phyloP scores from a whole-genome alignment of 2,329 filamentous ascomycete genomes.

The Boeremia lycopersici region DNA sequence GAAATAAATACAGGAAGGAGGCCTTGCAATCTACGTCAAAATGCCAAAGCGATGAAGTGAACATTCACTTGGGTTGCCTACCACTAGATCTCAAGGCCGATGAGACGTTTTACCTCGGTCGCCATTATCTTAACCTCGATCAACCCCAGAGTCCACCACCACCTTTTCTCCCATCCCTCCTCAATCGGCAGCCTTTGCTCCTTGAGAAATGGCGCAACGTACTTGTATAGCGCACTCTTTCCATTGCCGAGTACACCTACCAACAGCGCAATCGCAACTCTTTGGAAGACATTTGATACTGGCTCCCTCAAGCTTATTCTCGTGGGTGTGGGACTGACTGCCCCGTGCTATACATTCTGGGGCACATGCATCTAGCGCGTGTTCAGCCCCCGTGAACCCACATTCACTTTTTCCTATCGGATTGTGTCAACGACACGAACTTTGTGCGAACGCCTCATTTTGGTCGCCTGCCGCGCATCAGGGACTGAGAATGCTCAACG shows the following conservation, averaged over 20 bases:
- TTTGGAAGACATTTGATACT: no score
- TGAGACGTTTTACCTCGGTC: slow-evolving; percentile 6
- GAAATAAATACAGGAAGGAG: no score
- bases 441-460: background rate
- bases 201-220: slow-evolving; percentile 4
- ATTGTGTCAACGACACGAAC: slow-evolving; percentile 3
- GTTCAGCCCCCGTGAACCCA: slow-evolving; percentile 1
- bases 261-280: slow-evolving; percentile 12
- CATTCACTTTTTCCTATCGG: slow-evolving; percentile 10
- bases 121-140: slow-evolving; percentile 11
- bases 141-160: slow-evolving; percentile 20
- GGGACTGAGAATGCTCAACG: no score
- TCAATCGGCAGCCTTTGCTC: slow-evolving; percentile 17
- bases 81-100: slow-evolving; percentile 3
- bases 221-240: slow-evolving; percentile 5
- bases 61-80: no score
- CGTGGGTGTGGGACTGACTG: no score
- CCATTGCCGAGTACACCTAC: slow-evolving; percentile 14
- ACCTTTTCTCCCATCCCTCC: slow-evolving; percentile 17
- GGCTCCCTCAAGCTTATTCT: no score
- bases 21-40: no score
- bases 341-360: no score
- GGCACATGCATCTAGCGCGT: no score
- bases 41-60: no score
- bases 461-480: background rate